Evolutionary conservation across 768 basidiomycete species (phyloP).

Genomic region (Macrolepiota albuminosa): DNA sequence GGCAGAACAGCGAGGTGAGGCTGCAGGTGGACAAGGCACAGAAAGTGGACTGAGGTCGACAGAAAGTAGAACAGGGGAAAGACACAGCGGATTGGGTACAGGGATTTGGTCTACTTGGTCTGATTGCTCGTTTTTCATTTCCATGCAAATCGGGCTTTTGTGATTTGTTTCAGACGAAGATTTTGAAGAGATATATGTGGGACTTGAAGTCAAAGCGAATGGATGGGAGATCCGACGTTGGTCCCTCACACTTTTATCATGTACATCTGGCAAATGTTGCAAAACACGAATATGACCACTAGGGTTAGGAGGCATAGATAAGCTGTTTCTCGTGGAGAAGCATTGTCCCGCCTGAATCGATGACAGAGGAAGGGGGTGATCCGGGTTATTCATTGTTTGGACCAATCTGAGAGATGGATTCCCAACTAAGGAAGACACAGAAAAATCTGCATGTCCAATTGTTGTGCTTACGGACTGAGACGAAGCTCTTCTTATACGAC

Average conservation of each 20-base stretch:
- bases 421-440: conserved; percentile 7
- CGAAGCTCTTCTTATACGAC: conserved; percentile 18
- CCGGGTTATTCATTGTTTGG: conserved; percentile 9
- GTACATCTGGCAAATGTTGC: conserved; percentile 1
- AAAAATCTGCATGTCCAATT: conserved; percentile 16
- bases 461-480: conserved; percentile 16
- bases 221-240: conserved; percentile 24
- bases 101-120: conserved; percentile 1
- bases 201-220: conserved; percentile 18
- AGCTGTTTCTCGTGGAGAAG: not conserved
- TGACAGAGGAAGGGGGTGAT: conserved; percentile 18
- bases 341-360: conserved; percentile 1
- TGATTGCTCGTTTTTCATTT: not conserved
- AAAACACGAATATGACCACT: not conserved
- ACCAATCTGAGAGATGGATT: conserved; percentile 22
- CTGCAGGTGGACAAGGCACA: conserved; percentile 1
- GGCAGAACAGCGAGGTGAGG: not conserved
- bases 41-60: conserved; percentile 8
- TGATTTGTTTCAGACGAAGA: not conserved
- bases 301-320: not conserved
- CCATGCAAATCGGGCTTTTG: not conserved
- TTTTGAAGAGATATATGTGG: not conserved
- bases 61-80: conserved; percentile 6
- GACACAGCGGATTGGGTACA: not conserved
- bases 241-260: not conserved